These are phyloP conservation scores for Pholiota conissans DNA, from an alignment of 768 basidiomycete genomes.

Conservation along the genomic window DNA sequence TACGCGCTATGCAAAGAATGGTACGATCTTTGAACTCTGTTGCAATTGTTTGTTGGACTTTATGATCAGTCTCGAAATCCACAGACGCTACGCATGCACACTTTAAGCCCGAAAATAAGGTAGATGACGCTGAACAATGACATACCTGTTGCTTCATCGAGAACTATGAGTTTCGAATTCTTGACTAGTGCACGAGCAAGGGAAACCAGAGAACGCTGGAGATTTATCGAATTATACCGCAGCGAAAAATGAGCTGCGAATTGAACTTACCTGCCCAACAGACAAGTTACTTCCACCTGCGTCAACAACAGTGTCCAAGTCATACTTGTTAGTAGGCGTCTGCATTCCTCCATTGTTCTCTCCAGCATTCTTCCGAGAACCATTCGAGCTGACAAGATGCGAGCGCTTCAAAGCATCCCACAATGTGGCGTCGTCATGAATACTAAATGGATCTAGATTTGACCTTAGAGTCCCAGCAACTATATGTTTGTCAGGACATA, in stretches of 20 bases:
- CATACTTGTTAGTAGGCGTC: slow-evolving; percentile 63
- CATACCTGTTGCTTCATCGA: slow-evolving; percentile 86
- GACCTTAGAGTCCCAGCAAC: slow-evolving; percentile 81
- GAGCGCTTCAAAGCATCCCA: slow-evolving; percentile 89
- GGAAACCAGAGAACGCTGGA: slow-evolving; percentile 77
- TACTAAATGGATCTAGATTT: slow-evolving; percentile 88
- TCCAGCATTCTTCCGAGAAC: not conserved
- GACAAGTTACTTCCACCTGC: slow-evolving; percentile 86
- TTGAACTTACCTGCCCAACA: slow-evolving; percentile 55
- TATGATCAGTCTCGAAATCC: slow-evolving; percentile 86
- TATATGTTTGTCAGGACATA: slow-evolving; percentile 12
- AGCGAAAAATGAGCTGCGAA: slow-evolving; percentile 3
- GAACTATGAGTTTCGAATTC: slow-evolving; percentile 77
- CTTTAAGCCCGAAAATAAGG: not conserved
- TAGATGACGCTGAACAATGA: not conserved
- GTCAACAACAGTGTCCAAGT: slow-evolving; percentile 80
- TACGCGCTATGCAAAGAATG: slow-evolving; percentile 86
- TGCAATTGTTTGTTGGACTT: slow-evolving; percentile 90
- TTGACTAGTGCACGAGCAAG: slow-evolving; percentile 90
- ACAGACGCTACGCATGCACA: slow-evolving; percentile 60
- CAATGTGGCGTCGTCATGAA: slow-evolving; percentile 75
- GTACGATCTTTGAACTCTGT: slow-evolving; percentile 83
- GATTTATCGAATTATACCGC: not conserved
- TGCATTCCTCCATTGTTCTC: slow-evolving; percentile 26
- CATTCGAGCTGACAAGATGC: slow-evolving; percentile 64